A percentile compares a stretch with the other conserved stretches of the same genome.
phyloP scores from a whole-genome alignment of 2,329 filamentous ascomycete genomes.

The Talaromyces sp. region DNA sequence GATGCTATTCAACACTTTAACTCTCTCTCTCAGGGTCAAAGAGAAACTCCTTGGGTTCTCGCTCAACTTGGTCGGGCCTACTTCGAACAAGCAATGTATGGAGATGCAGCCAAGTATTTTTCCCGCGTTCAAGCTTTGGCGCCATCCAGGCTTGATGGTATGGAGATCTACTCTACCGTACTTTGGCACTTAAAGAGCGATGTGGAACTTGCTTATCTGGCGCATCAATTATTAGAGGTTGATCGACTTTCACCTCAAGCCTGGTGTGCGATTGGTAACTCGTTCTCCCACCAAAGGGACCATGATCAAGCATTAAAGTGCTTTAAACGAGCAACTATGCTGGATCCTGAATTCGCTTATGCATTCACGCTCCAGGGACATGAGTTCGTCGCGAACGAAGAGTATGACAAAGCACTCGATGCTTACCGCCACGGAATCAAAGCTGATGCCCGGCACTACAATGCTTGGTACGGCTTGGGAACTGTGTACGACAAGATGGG shows the following conservation, averaged over 20 bases:
- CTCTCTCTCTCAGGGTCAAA: conserved; percentile 71
- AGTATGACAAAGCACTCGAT: conserved; percentile 90
- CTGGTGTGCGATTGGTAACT: conserved; percentile 94
- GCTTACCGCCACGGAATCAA: conserved; percentile 85
- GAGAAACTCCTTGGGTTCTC: conserved; percentile 91
- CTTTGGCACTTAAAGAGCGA: conserved; percentile 97
- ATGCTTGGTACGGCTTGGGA: conserved; percentile 92
- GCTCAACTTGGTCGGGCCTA: conserved; percentile 87
- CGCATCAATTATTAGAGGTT: conserved; percentile 84
- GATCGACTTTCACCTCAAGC: conserved; percentile 90
- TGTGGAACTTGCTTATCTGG: conserved; percentile 86
- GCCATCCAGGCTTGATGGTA: conserved; percentile 84
- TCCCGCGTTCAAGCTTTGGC: conserved; percentile 75
- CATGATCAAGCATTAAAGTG: conserved; percentile 93
- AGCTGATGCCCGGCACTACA: conserved; percentile 88
- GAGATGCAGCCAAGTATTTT: conserved; percentile 85
- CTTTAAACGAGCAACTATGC: conserved; percentile 90
- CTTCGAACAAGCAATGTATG: conserved; percentile 86
- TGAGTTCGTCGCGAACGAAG: conserved; percentile 93
- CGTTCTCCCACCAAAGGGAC: conserved; percentile 87
- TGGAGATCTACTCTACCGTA: conserved; percentile 98
- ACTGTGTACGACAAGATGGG: conserved; percentile 86
- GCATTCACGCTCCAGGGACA: conserved; percentile 95
- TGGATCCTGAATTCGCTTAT: conserved; percentile 89
- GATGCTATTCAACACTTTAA: conserved; percentile 76